Evolutionary conservation across 345 rosid species (phyloP).

Genomic region (Acer negundo): DNA sequence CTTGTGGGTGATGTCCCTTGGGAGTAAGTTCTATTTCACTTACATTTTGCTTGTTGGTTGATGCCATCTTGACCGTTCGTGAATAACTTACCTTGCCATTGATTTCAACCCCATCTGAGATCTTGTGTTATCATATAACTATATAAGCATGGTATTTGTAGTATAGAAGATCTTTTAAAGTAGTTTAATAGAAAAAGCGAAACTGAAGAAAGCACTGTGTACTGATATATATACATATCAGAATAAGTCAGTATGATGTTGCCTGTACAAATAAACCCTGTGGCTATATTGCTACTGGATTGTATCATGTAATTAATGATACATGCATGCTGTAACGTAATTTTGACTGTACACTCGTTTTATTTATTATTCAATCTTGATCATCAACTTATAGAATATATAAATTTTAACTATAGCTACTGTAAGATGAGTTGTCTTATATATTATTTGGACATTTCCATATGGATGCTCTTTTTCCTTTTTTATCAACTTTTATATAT

Average conservation of each 20-base stretch:
- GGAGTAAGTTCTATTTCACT: constrained; percentile 50
- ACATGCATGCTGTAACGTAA: neutral
- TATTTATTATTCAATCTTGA: neutral
- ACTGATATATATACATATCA: neutral
- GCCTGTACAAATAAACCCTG: neutral
- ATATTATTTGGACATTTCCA: neutral
- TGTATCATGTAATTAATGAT: neutral
- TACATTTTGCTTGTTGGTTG: neutral
- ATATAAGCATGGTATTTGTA: neutral
- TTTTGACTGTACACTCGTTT: neutral
- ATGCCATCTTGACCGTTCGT: neutral
- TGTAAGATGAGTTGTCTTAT: neutral
- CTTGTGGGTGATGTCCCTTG: constrained; percentile 83
- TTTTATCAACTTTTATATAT: neutral
- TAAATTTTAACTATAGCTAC: neutral
- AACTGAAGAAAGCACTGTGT: neutral
- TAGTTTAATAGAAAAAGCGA: neutral
- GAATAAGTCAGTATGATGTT: neutral
- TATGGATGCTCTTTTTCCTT: neutral
- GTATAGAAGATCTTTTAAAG: neutral
- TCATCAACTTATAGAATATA: neutral
- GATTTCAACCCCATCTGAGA: neutral
- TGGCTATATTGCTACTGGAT: neutral
- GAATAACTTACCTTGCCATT: neutral
- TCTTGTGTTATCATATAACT: neutral